Conservation (phyloP, 2,329 filamentous ascomycete genomes). For the Aspergillus vadensis region DNA sequence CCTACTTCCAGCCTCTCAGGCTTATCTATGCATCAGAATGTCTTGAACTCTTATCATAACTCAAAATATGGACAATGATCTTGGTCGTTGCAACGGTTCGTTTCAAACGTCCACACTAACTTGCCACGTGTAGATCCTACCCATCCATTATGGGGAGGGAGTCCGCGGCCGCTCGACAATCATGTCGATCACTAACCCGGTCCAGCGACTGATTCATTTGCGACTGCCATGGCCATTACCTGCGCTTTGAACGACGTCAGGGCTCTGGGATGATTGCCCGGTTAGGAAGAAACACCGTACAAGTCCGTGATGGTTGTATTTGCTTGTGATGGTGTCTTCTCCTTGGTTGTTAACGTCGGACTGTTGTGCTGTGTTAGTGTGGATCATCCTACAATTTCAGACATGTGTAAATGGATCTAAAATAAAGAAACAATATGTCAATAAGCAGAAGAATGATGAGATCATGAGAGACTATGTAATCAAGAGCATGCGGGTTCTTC, state of each 20-base stretch:
- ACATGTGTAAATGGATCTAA: too few species aligned
- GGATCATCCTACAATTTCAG: not conserved
- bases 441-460: too few species aligned
- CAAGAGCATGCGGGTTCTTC: too few species aligned
- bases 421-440: too few species aligned
- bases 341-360: not conserved
- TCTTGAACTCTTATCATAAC: not conserved
- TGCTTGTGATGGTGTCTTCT: not conserved
- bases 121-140: not conserved
- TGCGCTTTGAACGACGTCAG: not conserved
- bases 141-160: not conserved
- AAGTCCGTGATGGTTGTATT: not conserved
- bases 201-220: not conserved
- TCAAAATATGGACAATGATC: slow-evolving; percentile 1
- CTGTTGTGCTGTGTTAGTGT: not conserved
- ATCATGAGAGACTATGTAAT: too few species aligned
- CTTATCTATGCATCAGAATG: not conserved
- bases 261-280: not conserved
- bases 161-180: not conserved
- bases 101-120: not conserved
- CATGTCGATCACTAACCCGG: not conserved
- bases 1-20: not conserved
- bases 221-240: not conserved
- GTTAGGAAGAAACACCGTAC: not conserved
- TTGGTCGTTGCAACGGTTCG: not conserved